A percentile compares a stretch with the other conserved stretches of the same genome.
These are phyloP conservation scores for Macrotyloma uniflorum DNA, from an alignment of 306 rosid genomes.

Conservation along the genomic window DNA sequence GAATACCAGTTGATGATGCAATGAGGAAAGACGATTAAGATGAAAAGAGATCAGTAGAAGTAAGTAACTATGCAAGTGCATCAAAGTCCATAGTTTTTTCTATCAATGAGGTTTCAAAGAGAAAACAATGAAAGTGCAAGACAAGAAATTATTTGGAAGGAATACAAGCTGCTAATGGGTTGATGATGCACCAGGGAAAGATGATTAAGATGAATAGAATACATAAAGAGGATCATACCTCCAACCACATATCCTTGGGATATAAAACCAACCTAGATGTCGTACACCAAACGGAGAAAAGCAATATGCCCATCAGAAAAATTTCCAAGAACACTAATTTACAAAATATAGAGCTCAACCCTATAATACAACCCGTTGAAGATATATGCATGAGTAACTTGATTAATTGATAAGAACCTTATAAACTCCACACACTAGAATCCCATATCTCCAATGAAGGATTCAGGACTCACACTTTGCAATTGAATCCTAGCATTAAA, in stretches of 20 bases:
- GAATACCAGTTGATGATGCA: neutral
- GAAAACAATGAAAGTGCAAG: neutral
- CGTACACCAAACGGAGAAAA: neutral
- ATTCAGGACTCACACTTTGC: neutral
- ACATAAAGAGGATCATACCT: neutral
- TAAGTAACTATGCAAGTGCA: neutral
- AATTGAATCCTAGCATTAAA: neutral
- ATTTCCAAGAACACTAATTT: constrained; percentile 3
- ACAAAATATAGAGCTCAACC: neutral
- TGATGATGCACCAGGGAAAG: neutral
- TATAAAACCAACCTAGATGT: neutral
- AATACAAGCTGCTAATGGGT: neutral
- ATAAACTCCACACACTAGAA: neutral
- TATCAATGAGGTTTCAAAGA: neutral
- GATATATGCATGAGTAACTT: neutral
- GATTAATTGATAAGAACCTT: neutral
- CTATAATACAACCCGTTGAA: neutral
- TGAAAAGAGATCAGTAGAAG: neutral
- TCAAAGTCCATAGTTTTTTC: neutral
- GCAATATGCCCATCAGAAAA: neutral
- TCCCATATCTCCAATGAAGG: neutral
- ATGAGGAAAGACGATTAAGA: neutral
- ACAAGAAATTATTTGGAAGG: neutral
- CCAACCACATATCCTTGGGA: constrained; percentile 10
- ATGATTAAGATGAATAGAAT: neutral